Evolutionary conservation across 2,329 filamentous ascomycete species (phyloP).

Genomic region (Colletotrichum horii): DNA sequence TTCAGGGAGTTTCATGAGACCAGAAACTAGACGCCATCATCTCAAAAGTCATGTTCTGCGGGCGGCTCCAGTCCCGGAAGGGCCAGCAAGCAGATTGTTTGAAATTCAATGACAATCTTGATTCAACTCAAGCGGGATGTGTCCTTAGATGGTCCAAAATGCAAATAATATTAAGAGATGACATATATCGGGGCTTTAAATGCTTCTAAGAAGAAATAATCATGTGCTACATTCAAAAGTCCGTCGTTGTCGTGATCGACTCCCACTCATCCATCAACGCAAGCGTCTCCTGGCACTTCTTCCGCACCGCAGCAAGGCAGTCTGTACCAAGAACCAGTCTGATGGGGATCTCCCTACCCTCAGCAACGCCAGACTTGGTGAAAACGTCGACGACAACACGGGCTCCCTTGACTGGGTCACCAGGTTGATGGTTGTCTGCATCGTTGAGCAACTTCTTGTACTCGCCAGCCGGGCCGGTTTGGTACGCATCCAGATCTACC

Average conservation of each 20-base stretch:
- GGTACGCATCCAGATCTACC: conserved; percentile 36
- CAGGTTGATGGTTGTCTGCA: conserved; percentile 54
- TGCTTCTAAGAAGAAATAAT: not conserved
- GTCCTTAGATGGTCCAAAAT: not conserved
- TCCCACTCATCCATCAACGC: conserved; percentile 55
- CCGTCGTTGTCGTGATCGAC: conserved; percentile 42
- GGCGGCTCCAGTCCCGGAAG: too few relatives aligned
- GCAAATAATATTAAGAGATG: too few relatives aligned
- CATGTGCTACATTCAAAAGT: conserved; percentile 18
- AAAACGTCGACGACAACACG: conserved; percentile 60
- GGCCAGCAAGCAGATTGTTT: too few relatives aligned
- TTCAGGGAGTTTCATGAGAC: too few relatives aligned
- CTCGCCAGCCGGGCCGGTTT: conserved; percentile 32
- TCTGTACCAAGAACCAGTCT: conserved; percentile 62
- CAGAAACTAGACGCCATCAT: too few relatives aligned
- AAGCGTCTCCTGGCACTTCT: conserved; percentile 47
- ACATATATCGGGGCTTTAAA: too few relatives aligned
- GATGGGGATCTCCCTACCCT: conserved; percentile 55
- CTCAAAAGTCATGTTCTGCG: too few relatives aligned
- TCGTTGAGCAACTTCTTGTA: conserved; percentile 33
- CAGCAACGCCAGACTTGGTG: conserved; percentile 51
- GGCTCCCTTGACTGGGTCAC: conserved; percentile 59
- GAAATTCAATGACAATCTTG: too few relatives aligned
- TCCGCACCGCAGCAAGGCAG: conserved; percentile 42
- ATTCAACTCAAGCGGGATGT: not conserved